These are phyloP conservation scores for Mucor racemosus DNA, from an alignment of 371 early-diverging fungal genomes.

Conservation along the genomic window DNA sequence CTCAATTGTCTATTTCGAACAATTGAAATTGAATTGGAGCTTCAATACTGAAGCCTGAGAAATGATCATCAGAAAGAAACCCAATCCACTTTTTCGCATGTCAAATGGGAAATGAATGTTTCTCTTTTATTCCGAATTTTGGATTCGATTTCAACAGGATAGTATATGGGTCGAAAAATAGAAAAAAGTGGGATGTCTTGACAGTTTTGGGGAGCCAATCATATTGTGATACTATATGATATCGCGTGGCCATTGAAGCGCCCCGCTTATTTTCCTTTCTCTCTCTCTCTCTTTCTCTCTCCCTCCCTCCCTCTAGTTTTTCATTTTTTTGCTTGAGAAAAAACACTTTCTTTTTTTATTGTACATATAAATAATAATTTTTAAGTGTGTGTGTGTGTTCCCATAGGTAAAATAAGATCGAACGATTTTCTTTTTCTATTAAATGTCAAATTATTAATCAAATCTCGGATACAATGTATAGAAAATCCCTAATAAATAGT, in stretches of 20 bases:
- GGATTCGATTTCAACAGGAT: neutral
- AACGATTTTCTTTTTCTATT: neutral
- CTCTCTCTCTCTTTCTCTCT: slow-evolving; percentile 4
- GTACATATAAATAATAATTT: neutral
- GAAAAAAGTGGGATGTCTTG: slow-evolving; percentile 14
- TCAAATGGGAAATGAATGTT: neutral
- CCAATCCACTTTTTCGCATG: neutral
- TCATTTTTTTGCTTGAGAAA: slow-evolving; percentile 2
- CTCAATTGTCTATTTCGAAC: neutral
- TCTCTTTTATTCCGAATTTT: slow-evolving; percentile 1
- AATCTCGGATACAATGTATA: neutral
- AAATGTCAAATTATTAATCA: neutral
- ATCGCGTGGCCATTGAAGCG: slow-evolving; percentile 10
- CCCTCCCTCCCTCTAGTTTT: neutral
- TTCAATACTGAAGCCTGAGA: neutral
- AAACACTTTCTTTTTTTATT: slow-evolving; percentile 1
- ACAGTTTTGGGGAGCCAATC: slow-evolving; percentile 9
- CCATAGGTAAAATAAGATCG: slow-evolving; percentile 6
- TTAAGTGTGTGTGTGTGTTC: neutral
- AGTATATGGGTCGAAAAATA: neutral
- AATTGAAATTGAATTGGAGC: neutral
- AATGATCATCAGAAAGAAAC: neutral
- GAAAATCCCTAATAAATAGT: slow-evolving; percentile 3
- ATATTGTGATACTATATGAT: neutral
- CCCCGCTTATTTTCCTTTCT: slow-evolving; percentile 4